These are phyloP conservation scores for Quercus berberidifolia DNA, from an alignment of 306 rosid genomes.

Conservation along the genomic window DNA sequence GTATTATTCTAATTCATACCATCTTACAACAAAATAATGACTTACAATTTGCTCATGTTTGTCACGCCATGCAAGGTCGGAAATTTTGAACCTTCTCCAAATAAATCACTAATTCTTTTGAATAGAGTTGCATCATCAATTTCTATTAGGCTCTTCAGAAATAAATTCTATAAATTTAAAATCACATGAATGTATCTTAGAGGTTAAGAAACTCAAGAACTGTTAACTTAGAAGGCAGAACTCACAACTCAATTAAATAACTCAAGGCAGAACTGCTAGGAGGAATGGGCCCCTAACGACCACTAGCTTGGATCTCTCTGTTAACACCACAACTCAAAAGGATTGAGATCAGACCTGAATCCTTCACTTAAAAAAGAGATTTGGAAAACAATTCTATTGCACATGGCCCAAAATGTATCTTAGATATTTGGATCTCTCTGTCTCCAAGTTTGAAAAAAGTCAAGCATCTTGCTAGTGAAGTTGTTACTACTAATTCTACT, in stretches of 20 bases:
- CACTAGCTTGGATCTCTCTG: slow-evolving; percentile 25
- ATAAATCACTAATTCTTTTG: slow-evolving; percentile 25
- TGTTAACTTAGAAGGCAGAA: not conserved
- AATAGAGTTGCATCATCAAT: not conserved
- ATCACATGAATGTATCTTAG: not conserved
- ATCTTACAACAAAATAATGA: not conserved
- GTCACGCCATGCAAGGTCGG: not conserved
- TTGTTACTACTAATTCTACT: slow-evolving; percentile 28
- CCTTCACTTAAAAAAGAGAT: not conserved
- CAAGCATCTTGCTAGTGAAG: slow-evolving; percentile 28
- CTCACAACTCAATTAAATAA: slow-evolving; percentile 19
- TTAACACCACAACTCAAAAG: slow-evolving; percentile 11
- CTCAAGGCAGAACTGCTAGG: slow-evolving; percentile 7
- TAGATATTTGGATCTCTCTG: too few species aligned
- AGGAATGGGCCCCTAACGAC: slow-evolving; percentile 22
- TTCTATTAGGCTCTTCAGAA: too few species aligned
- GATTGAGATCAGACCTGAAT: not conserved
- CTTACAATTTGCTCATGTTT: slow-evolving; percentile 15
- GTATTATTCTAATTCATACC: not conserved
- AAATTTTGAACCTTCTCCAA: slow-evolving; percentile 11
- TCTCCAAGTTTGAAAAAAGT: slow-evolving; percentile 9
- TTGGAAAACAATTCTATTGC: slow-evolving; percentile 1
- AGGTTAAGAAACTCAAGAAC: not conserved
- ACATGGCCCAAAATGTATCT: too few species aligned
- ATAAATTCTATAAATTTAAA: not conserved